Evolutionary conservation across 495 filamentous ascomycete species (phyloP), one percentile per base, ranked within the genome.

Genomic region (Aspergillus cristatus): DNA sequence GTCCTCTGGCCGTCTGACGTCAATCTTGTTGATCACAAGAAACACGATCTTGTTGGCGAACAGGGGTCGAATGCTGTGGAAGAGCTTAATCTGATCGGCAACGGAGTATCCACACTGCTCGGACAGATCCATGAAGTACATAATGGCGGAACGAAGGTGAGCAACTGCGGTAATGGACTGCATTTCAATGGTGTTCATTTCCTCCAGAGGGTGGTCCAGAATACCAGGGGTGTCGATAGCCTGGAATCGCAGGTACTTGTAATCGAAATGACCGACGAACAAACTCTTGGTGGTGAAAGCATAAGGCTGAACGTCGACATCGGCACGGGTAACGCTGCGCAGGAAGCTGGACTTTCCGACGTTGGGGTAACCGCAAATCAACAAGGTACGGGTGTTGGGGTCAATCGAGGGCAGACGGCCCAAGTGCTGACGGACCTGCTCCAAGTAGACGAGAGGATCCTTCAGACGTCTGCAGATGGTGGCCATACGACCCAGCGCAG

Each of bases 141-240:
- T 68, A 40, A 97, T 88, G 16, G 89, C 89, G 18, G 86, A 89
- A 34, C 91, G 79, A 41, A 98, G 68, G 72, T 98, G 91, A 30
- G 91, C 91, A 63, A 98, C 93, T 7, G 91, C 91, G 10, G 90
- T 96, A 44, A 98, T 96, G 12, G 82, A 88, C 60, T 87, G 91
- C 89, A 97, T 96, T 62, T 98, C 93, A 57, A 98, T 98, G 7
- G 91, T 96, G 66, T 97, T 98, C 91, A 98, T 98, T 67, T 98
- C 91, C 63, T 97, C 93, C 7, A 98, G 74, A 11, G 91, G 93
- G 58, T 98, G 93, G 54, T 98, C 91, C 40, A 97, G 70, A 56
- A 98, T 94, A 62, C 91, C 91, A 10, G 90, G 90, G 46, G 74
- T 94, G 75, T 75, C 86, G 60, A 85, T 91, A 48, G 78, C 82